Percentiles rank a stretch among this genome's conserved stretches.
Evolutionary conservation across 768 basidiomycete species (phyloP).

Genomic region (Russula earlei): DNA sequence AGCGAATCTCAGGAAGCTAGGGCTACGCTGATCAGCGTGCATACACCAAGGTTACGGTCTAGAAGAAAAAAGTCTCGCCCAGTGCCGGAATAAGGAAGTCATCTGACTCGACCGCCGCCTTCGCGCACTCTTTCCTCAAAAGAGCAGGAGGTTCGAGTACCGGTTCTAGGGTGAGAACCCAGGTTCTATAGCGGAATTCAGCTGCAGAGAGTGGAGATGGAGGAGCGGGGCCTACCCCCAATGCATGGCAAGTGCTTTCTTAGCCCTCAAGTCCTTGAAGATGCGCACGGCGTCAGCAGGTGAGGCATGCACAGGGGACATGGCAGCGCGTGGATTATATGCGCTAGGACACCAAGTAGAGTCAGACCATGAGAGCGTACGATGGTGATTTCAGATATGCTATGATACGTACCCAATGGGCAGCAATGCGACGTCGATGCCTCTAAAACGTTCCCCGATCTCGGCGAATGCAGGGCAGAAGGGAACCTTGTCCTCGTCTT

Average conservation of each 20-base stretch:
- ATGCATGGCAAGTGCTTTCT: conserved; percentile 59
- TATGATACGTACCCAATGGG: conserved; percentile 46
- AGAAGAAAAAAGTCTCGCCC: conserved; percentile 43
- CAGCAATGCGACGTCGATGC: conserved; percentile 60
- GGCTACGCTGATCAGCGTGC: not conserved
- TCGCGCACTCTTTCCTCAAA: conserved; percentile 43
- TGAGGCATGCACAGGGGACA: conserved; percentile 51
- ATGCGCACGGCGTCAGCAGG: conserved; percentile 64
- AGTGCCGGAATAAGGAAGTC: conserved; percentile 50
- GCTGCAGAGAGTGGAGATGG: not conserved
- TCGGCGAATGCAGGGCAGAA: conserved; percentile 65
- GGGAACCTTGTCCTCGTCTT: conserved; percentile 41
- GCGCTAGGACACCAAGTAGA: conserved; percentile 36
- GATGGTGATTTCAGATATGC: not conserved
- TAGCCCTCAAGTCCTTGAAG: conserved; percentile 52
- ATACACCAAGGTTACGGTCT: not conserved
- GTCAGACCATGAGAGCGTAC: not conserved
- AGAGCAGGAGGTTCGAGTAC: conserved; percentile 50
- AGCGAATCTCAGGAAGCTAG: not conserved
- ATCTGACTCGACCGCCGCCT: conserved; percentile 41
- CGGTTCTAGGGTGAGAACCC: conserved; percentile 45
- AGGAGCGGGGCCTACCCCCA: conserved; percentile 42
- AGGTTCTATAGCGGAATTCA: conserved; percentile 32
- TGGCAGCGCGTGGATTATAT: conserved; percentile 43
- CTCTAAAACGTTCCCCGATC: conserved; percentile 53